Evolutionary conservation across 164 flowering plant genomes (phyloP).

Genomic region (Litsea cubeba): DNA sequence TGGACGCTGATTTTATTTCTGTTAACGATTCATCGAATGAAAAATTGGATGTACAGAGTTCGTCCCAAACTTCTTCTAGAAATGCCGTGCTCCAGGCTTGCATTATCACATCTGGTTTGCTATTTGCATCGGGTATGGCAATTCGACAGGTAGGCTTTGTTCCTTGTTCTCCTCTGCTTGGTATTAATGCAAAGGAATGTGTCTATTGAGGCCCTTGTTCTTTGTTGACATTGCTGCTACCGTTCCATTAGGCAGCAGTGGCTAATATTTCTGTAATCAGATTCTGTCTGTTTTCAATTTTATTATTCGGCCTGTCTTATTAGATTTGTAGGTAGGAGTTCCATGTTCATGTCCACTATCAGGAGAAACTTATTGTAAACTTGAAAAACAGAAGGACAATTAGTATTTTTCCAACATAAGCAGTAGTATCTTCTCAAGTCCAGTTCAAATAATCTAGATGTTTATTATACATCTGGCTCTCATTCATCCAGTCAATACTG

Average conservation of each 20-base stretch:
- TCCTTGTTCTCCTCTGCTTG: not conserved
- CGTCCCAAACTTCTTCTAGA: constrained; percentile 33
- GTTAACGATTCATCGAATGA: constrained; percentile 18
- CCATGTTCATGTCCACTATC: not conserved
- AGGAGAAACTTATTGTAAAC: too few relatives aligned
- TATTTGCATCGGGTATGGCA: constrained; percentile 55
- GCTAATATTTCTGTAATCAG: not conserved
- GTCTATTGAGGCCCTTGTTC: not conserved
- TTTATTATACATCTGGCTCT: too few relatives aligned
- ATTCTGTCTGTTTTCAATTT: not conserved
- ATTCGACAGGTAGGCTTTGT: constrained; percentile 57
- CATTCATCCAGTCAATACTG: too few relatives aligned
- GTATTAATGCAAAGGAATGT: not conserved
- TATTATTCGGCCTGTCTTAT: not conserved
- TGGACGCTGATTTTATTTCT: constrained; percentile 15
- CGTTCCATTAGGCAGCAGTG: not conserved
- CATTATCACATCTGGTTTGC: constrained; percentile 50
- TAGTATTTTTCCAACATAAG: too few relatives aligned
- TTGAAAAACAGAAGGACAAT: too few relatives aligned
- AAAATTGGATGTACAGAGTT: constrained; percentile 15
- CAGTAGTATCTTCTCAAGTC: too few relatives aligned
- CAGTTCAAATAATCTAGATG: too few relatives aligned
- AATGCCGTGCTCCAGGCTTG: constrained; percentile 72
- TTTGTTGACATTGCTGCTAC: not conserved
- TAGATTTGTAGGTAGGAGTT: not conserved